Percentiles rank a stretch among this genome's conserved stretches.
These are phyloP conservation scores for Thermothelomyces thermophilus DNA, from an alignment of 2,329 filamentous ascomycete species.

Conservation along the genomic window DNA sequence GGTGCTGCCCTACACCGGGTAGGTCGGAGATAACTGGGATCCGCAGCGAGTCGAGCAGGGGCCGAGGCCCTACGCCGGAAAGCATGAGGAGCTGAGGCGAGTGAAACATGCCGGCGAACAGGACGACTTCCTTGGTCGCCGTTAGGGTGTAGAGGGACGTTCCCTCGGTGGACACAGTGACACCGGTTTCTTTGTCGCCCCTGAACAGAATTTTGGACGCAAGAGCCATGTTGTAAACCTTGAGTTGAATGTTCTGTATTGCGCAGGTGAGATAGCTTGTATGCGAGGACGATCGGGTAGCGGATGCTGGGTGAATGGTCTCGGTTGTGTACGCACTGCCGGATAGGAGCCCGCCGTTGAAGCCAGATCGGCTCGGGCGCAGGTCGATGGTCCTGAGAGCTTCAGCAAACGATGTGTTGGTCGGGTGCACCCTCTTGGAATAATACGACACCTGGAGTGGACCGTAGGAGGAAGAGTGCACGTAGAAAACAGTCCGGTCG, in stretches of 20 bases:
- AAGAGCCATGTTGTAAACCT: neutral
- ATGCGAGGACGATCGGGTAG: neutral
- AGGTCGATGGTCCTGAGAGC: neutral
- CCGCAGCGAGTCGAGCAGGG: conserved; percentile 35
- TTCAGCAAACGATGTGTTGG: neutral
- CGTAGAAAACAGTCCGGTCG: neutral
- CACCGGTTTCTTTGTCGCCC: neutral
- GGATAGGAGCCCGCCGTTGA: neutral
- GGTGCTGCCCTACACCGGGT: conserved; percentile 45
- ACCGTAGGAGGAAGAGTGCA: neutral
- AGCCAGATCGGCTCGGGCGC: neutral
- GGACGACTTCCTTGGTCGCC: conserved; percentile 38
- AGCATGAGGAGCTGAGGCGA: conserved; percentile 47
- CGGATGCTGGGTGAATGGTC: neutral
- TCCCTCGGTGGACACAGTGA: neutral
- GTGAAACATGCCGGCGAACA: conserved; percentile 45
- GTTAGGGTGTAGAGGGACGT: neutral
- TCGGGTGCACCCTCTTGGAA: neutral
- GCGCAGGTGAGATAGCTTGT: neutral
- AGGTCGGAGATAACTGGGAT: conserved; percentile 41
- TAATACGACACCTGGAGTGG: neutral
- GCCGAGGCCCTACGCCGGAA: conserved; percentile 41
- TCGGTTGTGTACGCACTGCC: neutral
- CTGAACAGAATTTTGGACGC: neutral
- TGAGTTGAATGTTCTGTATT: neutral